Evolutionary conservation across 2,329 filamentous ascomycete species (phyloP), one percentile per base, ranked within the genome.

Genomic region (Fusarium liriodendri): DNA sequence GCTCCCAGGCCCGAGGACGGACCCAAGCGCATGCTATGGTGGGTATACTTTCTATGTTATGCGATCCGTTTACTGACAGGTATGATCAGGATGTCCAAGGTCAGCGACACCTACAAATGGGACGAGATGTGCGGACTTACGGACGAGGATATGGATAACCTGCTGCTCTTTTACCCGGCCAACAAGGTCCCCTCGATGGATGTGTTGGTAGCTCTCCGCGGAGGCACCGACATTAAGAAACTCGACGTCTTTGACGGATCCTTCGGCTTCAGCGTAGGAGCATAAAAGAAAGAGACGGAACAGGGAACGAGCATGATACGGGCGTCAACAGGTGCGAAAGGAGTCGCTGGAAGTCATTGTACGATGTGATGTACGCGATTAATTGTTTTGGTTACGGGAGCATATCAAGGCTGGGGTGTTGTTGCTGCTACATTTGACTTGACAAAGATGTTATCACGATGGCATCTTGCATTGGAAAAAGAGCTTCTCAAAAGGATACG

Each of bases 11-110:
- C 86, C 2, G 91, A 93, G 62, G 93, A 97, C 67, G 93, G 95
- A 0, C 91, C 93, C 1, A 97, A 95, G 86, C 87, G 96, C 69
- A 98, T 98, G 96, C 89, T 92, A 74, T 98, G 95, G 94, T 94
- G 80, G 71, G 89, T 84, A 47, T 3, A 7, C 14, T n/a, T 14
- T 9, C 5, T 22, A 18, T 7, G 5, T 8, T 16, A 29, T 13
- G 16, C 8, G 7, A 18, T 11, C 5, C 16, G 10, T 5, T 29
- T 62, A 50, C 78, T 75, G 37, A 71, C 42, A 52, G 25, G 20
- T 2, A 20, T 20, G 32, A 14, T 14, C 72, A 95, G 93, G 95
- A 98, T 98, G 94, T 95, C 92, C 57, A 92, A 90, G 73, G 94
- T 98, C 38, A 98, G 95, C 84, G 95, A 98, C 77, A 88, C 91